phyloP scores from a whole-genome alignment of 1,284 basidiomycete species.

The Tylopilus orsonianus region DNA sequence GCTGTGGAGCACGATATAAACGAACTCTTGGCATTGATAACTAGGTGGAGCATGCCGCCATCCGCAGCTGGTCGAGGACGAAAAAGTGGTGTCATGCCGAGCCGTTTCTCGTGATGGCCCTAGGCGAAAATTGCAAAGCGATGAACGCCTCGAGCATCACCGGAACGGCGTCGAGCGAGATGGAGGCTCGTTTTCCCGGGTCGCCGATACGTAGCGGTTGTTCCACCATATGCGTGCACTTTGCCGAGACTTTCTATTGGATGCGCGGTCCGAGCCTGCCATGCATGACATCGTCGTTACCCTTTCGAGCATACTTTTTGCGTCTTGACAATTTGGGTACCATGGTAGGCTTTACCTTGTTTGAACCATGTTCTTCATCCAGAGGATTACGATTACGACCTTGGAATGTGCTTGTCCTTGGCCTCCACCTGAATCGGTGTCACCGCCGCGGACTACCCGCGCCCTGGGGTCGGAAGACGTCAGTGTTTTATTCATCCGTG shows the following conservation, averaged over 20 bases:
- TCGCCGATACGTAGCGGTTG: conserved; percentile 3
- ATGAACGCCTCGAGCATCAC: not conserved
- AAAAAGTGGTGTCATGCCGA: not conserved
- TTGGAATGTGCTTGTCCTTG: conserved; percentile 11
- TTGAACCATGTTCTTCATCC: not conserved
- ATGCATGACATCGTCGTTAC: conserved; percentile 8
- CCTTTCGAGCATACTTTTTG: conserved; percentile 2
- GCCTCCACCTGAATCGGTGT: conserved; percentile 1
- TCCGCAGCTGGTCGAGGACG: too few species aligned
- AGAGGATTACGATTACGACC: conserved; percentile 11
- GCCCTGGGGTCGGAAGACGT: not conserved
- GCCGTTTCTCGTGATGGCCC: not conserved
- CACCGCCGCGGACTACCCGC: not conserved
- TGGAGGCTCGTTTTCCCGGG: conserved; percentile 7
- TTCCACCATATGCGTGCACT: conserved; percentile 11
- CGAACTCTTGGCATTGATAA: too few species aligned
- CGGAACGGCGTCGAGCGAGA: not conserved
- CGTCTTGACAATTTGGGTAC: not conserved
- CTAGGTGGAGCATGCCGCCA: too few species aligned
- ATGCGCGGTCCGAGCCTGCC: not conserved
- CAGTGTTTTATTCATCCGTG: not conserved
- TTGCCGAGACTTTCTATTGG: conserved; percentile 3
- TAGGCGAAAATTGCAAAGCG: not conserved
- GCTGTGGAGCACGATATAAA: too few species aligned
- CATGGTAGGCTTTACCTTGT: not conserved